phyloP scores from a whole-genome alignment of 2,329 filamentous ascomycete species.

The Fusarium drepaniforme region DNA sequence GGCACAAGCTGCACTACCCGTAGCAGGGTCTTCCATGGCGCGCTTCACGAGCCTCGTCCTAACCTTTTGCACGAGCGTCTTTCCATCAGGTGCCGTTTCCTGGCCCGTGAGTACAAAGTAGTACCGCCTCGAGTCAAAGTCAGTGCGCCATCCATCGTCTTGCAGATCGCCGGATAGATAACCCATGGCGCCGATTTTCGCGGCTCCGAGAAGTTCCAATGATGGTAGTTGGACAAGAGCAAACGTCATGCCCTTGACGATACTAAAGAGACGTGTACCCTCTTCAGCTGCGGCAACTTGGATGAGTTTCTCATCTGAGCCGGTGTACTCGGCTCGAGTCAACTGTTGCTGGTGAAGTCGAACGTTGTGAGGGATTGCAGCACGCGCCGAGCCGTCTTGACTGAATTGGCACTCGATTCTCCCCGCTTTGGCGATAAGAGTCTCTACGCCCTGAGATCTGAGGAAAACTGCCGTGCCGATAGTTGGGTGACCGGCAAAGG shows the following conservation, averaged over 20 bases:
- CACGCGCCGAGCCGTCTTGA: slow-evolving; percentile 61
- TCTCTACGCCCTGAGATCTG: slow-evolving; percentile 50
- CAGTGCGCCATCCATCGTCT: slow-evolving; percentile 65
- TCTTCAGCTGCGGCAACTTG: slow-evolving; percentile 49
- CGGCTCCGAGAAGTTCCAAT: slow-evolving; percentile 66
- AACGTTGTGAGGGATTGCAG: slow-evolving; percentile 74
- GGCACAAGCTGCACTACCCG: slow-evolving; percentile 71
- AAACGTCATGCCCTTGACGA: slow-evolving; percentile 82
- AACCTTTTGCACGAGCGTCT: slow-evolving; percentile 49
- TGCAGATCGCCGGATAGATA: slow-evolving; percentile 51
- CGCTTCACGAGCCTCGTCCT: slow-evolving; percentile 70
- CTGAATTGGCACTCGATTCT: slow-evolving; percentile 58
- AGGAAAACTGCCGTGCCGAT: slow-evolving; percentile 67
- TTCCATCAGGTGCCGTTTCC: slow-evolving; percentile 31
- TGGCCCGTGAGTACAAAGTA: slow-evolving; percentile 65
- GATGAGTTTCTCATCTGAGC: slow-evolving; percentile 35
- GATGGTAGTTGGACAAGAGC: slow-evolving; percentile 70
- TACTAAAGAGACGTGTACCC: slow-evolving; percentile 63
- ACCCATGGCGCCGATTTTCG: slow-evolving; percentile 50
- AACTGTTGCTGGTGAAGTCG: slow-evolving; percentile 66
- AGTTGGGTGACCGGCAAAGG: slow-evolving; percentile 72
- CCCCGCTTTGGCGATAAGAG: slow-evolving; percentile 67
- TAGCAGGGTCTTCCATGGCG: slow-evolving; percentile 68
- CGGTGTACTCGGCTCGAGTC: slow-evolving; percentile 31
- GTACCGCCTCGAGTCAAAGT: slow-evolving; percentile 64